Conservation (phyloP, 352 stramenopile genomes). For the Phytophthora cajani region DNA sequence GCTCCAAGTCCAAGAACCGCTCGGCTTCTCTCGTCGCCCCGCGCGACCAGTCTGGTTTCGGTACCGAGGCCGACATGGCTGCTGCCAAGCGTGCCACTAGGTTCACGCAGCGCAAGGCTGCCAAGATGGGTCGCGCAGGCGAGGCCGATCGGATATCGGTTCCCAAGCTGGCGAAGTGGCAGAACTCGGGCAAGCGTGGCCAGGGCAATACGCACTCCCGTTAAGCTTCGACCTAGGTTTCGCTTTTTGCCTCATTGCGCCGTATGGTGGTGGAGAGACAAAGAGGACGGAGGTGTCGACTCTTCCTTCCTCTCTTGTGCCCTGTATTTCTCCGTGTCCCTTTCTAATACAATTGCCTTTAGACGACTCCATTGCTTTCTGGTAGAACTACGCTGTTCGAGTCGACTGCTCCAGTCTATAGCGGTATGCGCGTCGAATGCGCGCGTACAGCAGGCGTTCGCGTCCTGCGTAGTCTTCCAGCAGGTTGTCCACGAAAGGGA, state of each 20-base stretch:
- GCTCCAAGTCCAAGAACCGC: constrained; percentile 85
- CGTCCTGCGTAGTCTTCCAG: background rate
- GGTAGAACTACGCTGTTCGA: background rate
- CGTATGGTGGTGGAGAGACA: constrained; percentile 26
- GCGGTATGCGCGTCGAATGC: background rate
- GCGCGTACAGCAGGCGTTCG: background rate
- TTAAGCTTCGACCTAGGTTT: constrained; percentile 54
- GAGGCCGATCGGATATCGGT: constrained; percentile 82
- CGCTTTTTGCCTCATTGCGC: constrained; percentile 23
- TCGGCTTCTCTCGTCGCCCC: constrained; percentile 81
- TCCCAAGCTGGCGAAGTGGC: constrained; percentile 90
- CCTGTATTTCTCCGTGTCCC: constrained; percentile 35
- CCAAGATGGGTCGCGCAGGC: constrained; percentile 83
- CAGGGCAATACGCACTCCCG: constrained; percentile 77
- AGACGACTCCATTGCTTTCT: constrained; percentile 7
- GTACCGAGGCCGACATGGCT: constrained; percentile 50
- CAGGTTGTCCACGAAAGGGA: background rate
- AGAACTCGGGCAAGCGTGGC: constrained; percentile 90
- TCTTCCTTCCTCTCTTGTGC: constrained; percentile 26
- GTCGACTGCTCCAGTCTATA: background rate
- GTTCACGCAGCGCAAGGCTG: constrained; percentile 75
- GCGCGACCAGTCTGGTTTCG: constrained; percentile 76
- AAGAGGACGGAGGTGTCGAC: constrained; percentile 18
- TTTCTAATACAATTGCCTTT: constrained; percentile 44
- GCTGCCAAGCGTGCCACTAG: constrained; percentile 55